These are phyloP conservation scores for Francoa sonchifolia DNA, from an alignment of 441 rosid species.

Conservation along the genomic window DNA sequence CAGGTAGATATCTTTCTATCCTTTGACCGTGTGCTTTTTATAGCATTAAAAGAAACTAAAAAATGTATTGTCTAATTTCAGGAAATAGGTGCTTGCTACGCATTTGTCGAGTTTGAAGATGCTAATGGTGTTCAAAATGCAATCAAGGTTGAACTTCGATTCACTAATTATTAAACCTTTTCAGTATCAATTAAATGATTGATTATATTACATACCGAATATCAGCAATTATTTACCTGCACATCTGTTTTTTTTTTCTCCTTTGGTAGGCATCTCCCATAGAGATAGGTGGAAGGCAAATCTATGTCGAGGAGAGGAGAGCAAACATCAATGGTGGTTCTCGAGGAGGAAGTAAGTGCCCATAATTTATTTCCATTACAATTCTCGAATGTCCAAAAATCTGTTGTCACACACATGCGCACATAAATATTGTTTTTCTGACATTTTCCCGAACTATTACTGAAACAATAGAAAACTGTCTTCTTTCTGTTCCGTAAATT, in stretches of 20 bases:
- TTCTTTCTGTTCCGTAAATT: neutral
- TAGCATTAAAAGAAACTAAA: no score
- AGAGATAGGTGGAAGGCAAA: slow-evolving; percentile 74
- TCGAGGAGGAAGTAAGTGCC: slow-evolving; percentile 78
- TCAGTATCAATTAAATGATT: neutral
- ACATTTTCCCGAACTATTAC: no score
- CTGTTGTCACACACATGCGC: neutral
- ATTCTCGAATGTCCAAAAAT: neutral
- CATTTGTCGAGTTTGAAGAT: slow-evolving; percentile 75
- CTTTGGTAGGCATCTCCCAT: slow-evolving; percentile 74
- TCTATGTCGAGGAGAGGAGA: slow-evolving; percentile 91
- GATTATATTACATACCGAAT: neutral
- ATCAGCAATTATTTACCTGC: no score
- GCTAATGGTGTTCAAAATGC: slow-evolving; percentile 50
- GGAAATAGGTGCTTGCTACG: slow-evolving; percentile 66
- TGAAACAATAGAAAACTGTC: no score
- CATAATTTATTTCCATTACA: neutral
- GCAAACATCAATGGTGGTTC: slow-evolving; percentile 63
- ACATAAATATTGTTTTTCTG: neutral
- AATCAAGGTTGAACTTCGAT: slow-evolving; percentile 28
- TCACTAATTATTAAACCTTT: neutral
- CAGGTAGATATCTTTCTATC: slow-evolving; percentile 24
- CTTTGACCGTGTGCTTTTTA: neutral
- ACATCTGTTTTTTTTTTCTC: slow-evolving; percentile 4
- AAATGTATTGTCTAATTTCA: no score